These are phyloP conservation scores for Suhomyces chickasaworum DNA, from an alignment of 1,139 yeast genomes.

Conservation along the genomic window DNA sequence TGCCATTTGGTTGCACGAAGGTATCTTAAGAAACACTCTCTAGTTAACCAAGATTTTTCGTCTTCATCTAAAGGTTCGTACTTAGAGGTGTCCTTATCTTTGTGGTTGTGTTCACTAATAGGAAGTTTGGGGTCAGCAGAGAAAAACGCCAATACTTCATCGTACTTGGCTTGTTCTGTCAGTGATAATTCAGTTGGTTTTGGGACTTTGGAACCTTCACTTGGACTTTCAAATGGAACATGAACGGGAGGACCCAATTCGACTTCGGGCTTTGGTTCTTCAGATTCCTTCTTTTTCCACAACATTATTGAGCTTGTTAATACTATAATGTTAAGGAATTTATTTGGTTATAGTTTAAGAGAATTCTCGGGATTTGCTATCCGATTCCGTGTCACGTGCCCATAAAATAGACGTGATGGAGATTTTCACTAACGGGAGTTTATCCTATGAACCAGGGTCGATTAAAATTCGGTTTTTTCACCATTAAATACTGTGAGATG, in stretches of 20 bases:
- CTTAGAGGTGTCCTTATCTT: constrained; percentile 25
- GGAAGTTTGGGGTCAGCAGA: constrained; percentile 34
- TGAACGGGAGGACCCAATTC: constrained; percentile 21
- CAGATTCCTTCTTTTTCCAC: constrained; percentile 11
- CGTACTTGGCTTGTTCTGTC: constrained; percentile 21
- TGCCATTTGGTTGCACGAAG: constrained; percentile 52
- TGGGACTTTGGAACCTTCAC: constrained; percentile 54
- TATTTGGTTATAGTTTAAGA: background rate
- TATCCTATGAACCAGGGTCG: no score
- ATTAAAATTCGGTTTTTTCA: no score
- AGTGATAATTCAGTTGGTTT: constrained; percentile 45
- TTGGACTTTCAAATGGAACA: constrained; percentile 57
- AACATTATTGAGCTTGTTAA: background rate
- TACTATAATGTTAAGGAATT: no score
- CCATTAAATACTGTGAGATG: no score
- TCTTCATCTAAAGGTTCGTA: constrained; percentile 26
- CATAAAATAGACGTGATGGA: background rate
- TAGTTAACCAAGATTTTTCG: constrained; percentile 50
- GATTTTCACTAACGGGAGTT: background rate
- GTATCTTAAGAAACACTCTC: constrained; percentile 51
- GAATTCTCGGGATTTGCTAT: background rate
- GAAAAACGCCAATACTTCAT: constrained; percentile 21
- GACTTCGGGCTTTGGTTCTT: constrained; percentile 8
- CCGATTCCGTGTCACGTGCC: background rate
- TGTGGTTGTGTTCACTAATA: constrained; percentile 40